Percentiles rank a stretch among this genome's conserved stretches.
These are phyloP conservation scores for Zygoascus bituminiphila DNA, from an alignment of 805 yeast species.

Conservation along the genomic window DNA sequence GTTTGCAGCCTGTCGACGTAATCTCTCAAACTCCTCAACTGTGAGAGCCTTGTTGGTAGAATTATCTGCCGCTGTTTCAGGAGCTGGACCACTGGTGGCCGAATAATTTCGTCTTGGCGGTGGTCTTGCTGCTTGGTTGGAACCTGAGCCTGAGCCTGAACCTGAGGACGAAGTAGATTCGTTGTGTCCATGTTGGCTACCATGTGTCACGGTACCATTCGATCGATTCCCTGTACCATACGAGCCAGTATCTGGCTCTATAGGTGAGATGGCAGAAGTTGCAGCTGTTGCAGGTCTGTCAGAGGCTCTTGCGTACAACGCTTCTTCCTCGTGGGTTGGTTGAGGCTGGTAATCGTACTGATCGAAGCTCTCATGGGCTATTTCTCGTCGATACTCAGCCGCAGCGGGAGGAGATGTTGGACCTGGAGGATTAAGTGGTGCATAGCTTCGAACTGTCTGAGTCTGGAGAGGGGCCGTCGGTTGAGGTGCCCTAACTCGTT, in stretches of 20 bases:
- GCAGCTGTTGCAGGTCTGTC: background rate
- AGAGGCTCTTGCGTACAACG: background rate
- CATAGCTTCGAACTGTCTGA: background rate
- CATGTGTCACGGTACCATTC: background rate
- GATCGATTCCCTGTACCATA: too few relatives aligned
- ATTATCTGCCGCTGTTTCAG: background rate
- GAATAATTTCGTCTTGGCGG: constrained; percentile 2
- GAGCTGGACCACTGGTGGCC: too few relatives aligned
- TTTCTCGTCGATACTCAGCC: constrained; percentile 17
- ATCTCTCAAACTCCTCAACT: constrained; percentile 25
- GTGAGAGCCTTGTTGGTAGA: constrained; percentile 14
- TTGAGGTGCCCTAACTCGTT: constrained; percentile 7
- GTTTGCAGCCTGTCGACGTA: constrained; percentile 24
- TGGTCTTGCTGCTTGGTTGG: constrained; percentile 1
- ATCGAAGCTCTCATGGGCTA: background rate
- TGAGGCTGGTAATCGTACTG: background rate
- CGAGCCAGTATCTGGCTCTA: background rate
- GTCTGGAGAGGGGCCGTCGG: constrained; percentile 7
- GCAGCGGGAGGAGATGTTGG: constrained; percentile 15
- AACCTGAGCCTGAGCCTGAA: background rate
- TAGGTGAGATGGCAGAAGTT: background rate
- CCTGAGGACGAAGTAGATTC: background rate
- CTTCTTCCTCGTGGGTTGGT: background rate
- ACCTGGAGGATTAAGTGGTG: constrained; percentile 6
- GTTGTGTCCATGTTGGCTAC: background rate